A percentile compares a stretch with the other conserved stretches of the same genome.
These are phyloP conservation scores for Rhexocercosporidium sp. DNA, from an alignment of 2,329 filamentous ascomycete species.

Conservation along the genomic window DNA sequence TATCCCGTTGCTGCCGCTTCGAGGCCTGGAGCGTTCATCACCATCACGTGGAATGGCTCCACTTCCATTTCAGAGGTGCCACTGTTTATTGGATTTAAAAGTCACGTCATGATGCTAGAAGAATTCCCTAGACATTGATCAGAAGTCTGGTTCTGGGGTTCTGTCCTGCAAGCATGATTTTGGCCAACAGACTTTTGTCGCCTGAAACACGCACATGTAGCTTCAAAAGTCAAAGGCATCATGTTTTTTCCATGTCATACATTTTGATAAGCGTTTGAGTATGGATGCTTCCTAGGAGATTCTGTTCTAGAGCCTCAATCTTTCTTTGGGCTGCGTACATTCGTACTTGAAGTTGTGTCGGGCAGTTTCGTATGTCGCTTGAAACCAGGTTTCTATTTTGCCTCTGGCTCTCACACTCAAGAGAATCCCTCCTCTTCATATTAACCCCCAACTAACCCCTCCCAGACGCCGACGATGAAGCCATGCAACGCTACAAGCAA, in stretches of 20 bases:
- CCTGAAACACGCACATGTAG: background rate
- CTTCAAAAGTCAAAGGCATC: background rate
- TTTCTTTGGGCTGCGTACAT: too few relatives aligned
- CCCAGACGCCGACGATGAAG: constrained; percentile 72
- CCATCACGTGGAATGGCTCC: constrained; percentile 1
- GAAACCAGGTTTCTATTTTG: background rate
- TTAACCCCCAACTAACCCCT: constrained; percentile 17
- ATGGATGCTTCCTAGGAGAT: background rate
- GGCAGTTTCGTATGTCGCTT: background rate
- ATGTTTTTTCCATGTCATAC: background rate
- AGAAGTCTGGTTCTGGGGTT: background rate
- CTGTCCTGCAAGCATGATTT: background rate
- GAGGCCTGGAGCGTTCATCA: constrained; percentile 2
- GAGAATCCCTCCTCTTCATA: background rate
- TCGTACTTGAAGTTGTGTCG: too few relatives aligned
- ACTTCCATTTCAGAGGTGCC: background rate
- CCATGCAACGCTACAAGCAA: constrained; percentile 95
- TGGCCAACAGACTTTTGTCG: background rate
- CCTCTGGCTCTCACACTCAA: background rate
- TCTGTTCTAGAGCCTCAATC: too few relatives aligned
- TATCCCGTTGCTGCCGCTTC: background rate
- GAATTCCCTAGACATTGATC: background rate
- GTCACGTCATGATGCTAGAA: too few relatives aligned
- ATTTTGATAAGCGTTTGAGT: background rate
- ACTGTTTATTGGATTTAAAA: background rate